Evolutionary conservation across 495 filamentous ascomycete species (phyloP), one percentile per base, ranked within the genome.

Genomic region (Aspergillus avenaceus): DNA sequence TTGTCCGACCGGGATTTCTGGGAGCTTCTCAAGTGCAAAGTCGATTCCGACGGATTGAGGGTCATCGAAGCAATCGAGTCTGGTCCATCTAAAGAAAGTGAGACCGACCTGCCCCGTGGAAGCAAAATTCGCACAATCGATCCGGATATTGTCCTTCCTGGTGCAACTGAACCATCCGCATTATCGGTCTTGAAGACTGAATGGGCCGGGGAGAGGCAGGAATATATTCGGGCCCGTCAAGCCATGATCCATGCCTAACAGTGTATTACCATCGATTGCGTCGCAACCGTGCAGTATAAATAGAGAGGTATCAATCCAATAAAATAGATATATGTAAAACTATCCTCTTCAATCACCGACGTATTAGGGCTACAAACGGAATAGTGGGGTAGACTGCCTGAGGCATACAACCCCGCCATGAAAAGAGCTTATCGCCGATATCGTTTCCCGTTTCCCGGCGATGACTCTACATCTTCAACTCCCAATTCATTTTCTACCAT

Each of bases 371-470:
- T n/a, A n/a, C n/a, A n/a, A n/a, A n/a, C n/a, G n/a, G n/a, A n/a
- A n/a, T 36, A 8, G 32, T 14, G 32, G 32, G 4, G 32, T 36
- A 14, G 32, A 36, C 32, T 38, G 34, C 34, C 34, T 38, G 16
- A 38, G 34, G 34, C 34, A 9, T 3, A 6, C 22, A 24, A 26
- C 41, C 41, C 41, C 41, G 24, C 41, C 24, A 12, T 21, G 26
- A 13, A 49, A 41, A 49, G 41, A 38, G 34, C 12, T 14, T 19
- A 14, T 18, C 34, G 23, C 48, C 38, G n/a, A n/a, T 45, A 51
- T 45, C 27, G 41, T 44, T 28, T 43, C 8, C 19, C 40, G 16
- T 19, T 9, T 14, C 26, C 23, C 8, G 21, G 6, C 25, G 21
- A 31, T 41, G 13, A n/a, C 23, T 25, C 27, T 13, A 41, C 43